Conservation (phyloP, 352 stramenopile species). For the Pythium insidiosum region DNA sequence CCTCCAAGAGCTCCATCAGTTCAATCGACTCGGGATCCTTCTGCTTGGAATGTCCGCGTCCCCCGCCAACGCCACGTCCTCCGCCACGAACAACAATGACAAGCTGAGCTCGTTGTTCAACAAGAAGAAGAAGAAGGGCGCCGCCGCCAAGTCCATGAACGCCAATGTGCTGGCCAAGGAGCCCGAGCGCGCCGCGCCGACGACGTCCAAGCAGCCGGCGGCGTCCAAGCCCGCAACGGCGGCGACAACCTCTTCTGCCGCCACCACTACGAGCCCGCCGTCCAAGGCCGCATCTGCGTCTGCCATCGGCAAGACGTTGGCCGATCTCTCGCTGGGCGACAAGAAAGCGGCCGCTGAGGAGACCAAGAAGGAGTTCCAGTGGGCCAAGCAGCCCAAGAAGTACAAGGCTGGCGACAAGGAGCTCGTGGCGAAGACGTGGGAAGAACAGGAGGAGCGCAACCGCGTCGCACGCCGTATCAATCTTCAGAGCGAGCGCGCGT, state of each 20-base stretch:
- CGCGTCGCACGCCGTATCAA: constrained; percentile 48
- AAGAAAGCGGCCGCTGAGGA: constrained; percentile 41
- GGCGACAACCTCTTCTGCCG: constrained; percentile 7
- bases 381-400: constrained; percentile 82
- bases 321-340: constrained; percentile 45
- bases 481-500: constrained; percentile 65
- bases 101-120: constrained; percentile 80
- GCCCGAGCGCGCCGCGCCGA: constrained; percentile 18
- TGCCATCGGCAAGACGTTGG: constrained; percentile 34
- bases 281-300: constrained; percentile 2
- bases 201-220: constrained; percentile 11
- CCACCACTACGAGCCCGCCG: constrained; percentile 3
- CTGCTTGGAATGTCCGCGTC: no score
- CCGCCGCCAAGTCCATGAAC: constrained; percentile 68
- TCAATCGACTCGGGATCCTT: no score
- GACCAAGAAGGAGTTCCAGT: constrained; percentile 44
- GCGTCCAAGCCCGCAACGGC: constrained; percentile 1
- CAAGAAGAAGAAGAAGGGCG: constrained; percentile 80
- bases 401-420: constrained; percentile 59
- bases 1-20: no score
- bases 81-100: constrained; percentile 30
- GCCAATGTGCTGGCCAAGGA: constrained; percentile 73
- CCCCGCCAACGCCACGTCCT: not conserved
- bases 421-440: constrained; percentile 51
- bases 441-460: constrained; percentile 68